Evolutionary conservation across 2,329 filamentous ascomycete genomes (phyloP), one percentile per base, ranked within the genome.

Genomic region (Chrysoporthe puriensis): DNA sequence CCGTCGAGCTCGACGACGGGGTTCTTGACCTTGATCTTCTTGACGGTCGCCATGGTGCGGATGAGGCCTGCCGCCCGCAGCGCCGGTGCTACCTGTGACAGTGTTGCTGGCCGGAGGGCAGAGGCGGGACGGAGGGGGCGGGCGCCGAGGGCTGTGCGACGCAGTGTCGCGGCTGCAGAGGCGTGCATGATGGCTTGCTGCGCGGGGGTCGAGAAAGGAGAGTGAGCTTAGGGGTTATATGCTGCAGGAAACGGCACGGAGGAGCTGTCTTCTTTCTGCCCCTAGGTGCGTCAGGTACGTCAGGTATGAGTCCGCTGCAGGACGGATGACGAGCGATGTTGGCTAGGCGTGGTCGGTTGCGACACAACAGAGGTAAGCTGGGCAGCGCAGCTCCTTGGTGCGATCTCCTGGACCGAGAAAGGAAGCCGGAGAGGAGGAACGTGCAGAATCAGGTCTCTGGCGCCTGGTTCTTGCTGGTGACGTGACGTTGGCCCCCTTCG

Each of bases 11-110:
- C 96, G 80, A 99, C 96, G 79, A 99, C 90, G 73, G 96, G 96
- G 83, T 97, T 98, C 90, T 97, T 94, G 85, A 99, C 96, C 88
- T 97, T 96, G 88, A 98, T 98, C 91, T 98, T 99, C 77, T 87
- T 84, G 74, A 85, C 80, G 70, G 77, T 77, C 67, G 85, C 83
- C 87, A 90, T 88, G 75, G 80, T 85, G 78, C 80, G 79, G 57
- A 68, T 40, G 14, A 62, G 44, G 40, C 43, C 68, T 52, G 68
- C 64, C 18, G 63, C 50, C 36, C 62, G 59, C 56, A 69, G 62
- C 36, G 68, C 62, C 21, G 63, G 63, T 34, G 63, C 56, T 43
- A 57, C 57, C 34, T 67, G 64, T 64, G 58, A 65, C 68, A 48
- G 71, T 46, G 63, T 26, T 4, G 63, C 43, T 4, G 43, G 44